These are phyloP conservation scores for Ganoderma lingzhi DNA, from an alignment of 1,284 basidiomycete species.

Conservation along the genomic window DNA sequence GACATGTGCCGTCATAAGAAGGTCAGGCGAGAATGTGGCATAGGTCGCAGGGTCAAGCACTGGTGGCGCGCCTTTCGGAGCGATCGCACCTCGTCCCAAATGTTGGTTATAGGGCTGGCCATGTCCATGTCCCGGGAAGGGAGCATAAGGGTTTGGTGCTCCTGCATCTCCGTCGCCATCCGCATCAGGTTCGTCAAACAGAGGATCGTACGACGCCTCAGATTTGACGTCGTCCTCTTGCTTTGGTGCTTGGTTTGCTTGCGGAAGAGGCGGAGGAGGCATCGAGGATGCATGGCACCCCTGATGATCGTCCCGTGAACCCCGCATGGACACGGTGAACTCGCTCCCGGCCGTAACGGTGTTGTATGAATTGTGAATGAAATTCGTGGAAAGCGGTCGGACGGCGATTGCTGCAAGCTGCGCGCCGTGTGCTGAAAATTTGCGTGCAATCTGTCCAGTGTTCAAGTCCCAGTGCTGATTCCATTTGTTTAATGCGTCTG, in stretches of 20 bases:
- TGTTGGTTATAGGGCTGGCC: slow-evolving; percentile 23
- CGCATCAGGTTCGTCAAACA: slow-evolving; percentile 81
- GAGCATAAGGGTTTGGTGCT: slow-evolving; percentile 11
- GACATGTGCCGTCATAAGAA: slow-evolving; percentile 90
- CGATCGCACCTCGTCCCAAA: slow-evolving; percentile 32
- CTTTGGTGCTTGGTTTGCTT: slow-evolving; percentile 18
- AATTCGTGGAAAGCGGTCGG: slow-evolving; percentile 64
- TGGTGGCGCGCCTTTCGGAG: slow-evolving; percentile 76
- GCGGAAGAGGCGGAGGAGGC: slow-evolving; percentile 14
- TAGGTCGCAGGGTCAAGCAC: slow-evolving; percentile 70
- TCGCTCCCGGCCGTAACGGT: slow-evolving; percentile 28
- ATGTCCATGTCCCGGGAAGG: slow-evolving; percentile 14
- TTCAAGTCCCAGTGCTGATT: slow-evolving; percentile 97
- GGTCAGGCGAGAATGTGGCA: slow-evolving; percentile 78
- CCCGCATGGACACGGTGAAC: slow-evolving; percentile 28
- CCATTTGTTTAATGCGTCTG: background rate
- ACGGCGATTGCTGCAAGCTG: slow-evolving; percentile 88
- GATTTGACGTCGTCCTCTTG: slow-evolving; percentile 69
- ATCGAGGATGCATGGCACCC: slow-evolving; percentile 9
- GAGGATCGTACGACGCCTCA: slow-evolving; percentile 79
- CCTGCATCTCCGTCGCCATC: slow-evolving; percentile 48
- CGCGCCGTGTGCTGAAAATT: slow-evolving; percentile 85
- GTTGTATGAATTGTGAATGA: slow-evolving; percentile 37
- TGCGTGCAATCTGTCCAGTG: slow-evolving; percentile 83
- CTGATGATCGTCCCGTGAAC: slow-evolving; percentile 20